A percentile compares a stretch with the other conserved stretches of the same genome.
Evolutionary conservation across 805 yeast species (phyloP).

Genomic region (Starmerella vitae): DNA sequence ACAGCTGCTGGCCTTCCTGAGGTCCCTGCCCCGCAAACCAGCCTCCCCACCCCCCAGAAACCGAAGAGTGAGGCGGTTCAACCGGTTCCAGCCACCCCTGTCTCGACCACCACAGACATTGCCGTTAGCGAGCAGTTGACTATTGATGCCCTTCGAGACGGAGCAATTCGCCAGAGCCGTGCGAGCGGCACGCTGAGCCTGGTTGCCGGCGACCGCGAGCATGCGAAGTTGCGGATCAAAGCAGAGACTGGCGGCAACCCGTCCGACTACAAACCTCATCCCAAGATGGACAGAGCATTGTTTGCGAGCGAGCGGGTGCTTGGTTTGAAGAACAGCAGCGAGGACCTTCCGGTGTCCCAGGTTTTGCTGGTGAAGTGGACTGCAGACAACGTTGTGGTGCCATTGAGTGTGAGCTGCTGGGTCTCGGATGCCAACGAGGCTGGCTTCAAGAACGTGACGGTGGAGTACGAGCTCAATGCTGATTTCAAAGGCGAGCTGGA

Average conservation of each 20-base stretch:
- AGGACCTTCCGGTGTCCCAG: conserved; percentile 82
- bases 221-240: conserved; percentile 52
- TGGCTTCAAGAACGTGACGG: conserved; percentile 55
- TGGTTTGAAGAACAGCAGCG: conserved; percentile 60
- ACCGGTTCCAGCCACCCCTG: not conserved
- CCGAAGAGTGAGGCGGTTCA: not conserved
- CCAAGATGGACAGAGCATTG: conserved; percentile 72
- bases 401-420: conserved; percentile 77
- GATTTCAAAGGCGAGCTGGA: conserved; percentile 36
- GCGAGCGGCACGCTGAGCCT: conserved; percentile 83
- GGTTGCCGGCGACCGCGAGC: conserved; percentile 63
- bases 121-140: conserved; percentile 62
- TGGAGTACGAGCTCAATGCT: conserved; percentile 63
- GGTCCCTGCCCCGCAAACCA: not conserved
- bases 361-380: conserved; percentile 92
- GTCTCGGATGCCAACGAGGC: conserved; percentile 44
- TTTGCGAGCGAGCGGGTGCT: conserved; percentile 48
- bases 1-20: not conserved
- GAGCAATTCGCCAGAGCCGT: conserved; percentile 45
- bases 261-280: conserved; percentile 82
- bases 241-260: conserved; percentile 40
- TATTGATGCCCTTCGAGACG: conserved; percentile 75
- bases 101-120: conserved; percentile 57
- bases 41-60: not conserved
- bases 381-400: conserved; percentile 42